These are phyloP conservation scores for Lachnellula hyalina DNA, from an alignment of 2,329 filamentous ascomycete species.

Conservation along the genomic window DNA sequence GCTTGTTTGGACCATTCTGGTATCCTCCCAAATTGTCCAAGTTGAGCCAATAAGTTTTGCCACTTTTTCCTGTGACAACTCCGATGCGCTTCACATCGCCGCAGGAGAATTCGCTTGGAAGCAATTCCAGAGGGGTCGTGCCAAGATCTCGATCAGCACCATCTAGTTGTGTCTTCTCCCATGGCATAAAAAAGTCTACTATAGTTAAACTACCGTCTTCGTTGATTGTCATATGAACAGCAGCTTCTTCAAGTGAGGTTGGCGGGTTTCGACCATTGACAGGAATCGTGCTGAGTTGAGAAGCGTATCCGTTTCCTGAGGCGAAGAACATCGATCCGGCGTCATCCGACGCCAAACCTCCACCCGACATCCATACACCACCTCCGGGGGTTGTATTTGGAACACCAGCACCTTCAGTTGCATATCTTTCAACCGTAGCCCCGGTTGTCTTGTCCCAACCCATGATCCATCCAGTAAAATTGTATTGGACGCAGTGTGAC, in stretches of 20 bases:
- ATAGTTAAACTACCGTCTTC: conserved; percentile 38
- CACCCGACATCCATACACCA: conserved; percentile 46
- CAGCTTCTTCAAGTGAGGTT: conserved; percentile 43
- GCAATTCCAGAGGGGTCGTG: conserved; percentile 39
- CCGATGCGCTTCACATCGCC: conserved; percentile 41
- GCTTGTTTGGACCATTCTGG: conserved; percentile 38
- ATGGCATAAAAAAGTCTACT: conserved; percentile 47
- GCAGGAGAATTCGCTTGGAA: conserved; percentile 41
- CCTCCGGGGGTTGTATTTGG: conserved; percentile 36
- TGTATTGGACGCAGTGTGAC: conserved; percentile 47
- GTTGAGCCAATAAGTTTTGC: conserved; percentile 46
- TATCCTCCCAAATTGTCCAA: conserved; percentile 46
- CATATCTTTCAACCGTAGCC: conserved; percentile 38
- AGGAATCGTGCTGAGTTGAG: conserved; percentile 39
- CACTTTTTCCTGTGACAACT: conserved; percentile 44
- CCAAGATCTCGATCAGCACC: conserved; percentile 46
- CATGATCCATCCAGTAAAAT: conserved; percentile 46
- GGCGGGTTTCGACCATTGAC: conserved; percentile 41
- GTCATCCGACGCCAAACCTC: conserved; percentile 43
- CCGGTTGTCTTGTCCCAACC: conserved; percentile 43
- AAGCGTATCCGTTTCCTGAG: conserved; percentile 45
- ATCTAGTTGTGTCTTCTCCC: conserved; percentile 44
- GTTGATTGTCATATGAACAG: conserved; percentile 43
- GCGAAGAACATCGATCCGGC: conserved; percentile 42
- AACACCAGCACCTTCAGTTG: conserved; percentile 40